Base-by-base conservation (phyloP, 2,329 filamentous ascomycete genomes). In the Alternaria rosae region DNA sequence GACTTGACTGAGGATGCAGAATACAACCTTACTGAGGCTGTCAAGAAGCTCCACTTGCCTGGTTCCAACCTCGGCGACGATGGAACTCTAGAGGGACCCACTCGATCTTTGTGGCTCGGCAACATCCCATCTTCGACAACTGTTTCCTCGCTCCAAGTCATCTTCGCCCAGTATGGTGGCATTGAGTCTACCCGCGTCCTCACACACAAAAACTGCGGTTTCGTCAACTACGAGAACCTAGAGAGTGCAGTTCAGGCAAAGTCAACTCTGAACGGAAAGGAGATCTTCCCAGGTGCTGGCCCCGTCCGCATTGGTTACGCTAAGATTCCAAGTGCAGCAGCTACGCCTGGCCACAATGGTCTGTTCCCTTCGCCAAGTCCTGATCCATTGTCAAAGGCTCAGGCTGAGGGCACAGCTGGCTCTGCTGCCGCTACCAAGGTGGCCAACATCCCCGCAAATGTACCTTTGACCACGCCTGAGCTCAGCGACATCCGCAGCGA, bases 141-240 rank as follows among this genome's bases (percentile, higher is more conserved):
- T 0, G 94, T 95, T 11, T 97, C 94, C 1, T 98, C 95, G 1
- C 83, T 99, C 63, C 93, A 93, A 59, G 93, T 96, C 68, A 97
- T 98, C 82, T 99, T 99, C 83, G 92, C 92, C 78, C 87, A 90
- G n/a, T 97, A 95, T 70, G 95, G 95, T 10, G 87, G 91, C 4
- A 97, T 99, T 66, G 86, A 95, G 68, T 97, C 94, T 4, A 94
- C 93, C 26, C 88, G 95, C 67, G 95, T 99, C 5, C 85, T 99
- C 64, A 98, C 95, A 0, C 93, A 99, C 84, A 99, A 99, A 85
- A 98, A 97, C 81, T 99, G 95, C 77, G 95, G 94, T 4, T 99
- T 99, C 72, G 94, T 99, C 76, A 99, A 99, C 80, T 99, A 97
- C 74, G 93, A 98, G 80, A 90, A 88, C 61, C 82, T 95, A 28